These are phyloP conservation scores for Groenewaldozyma salmanticensis DNA, from an alignment of 805 yeast genomes.

Conservation along the genomic window DNA sequence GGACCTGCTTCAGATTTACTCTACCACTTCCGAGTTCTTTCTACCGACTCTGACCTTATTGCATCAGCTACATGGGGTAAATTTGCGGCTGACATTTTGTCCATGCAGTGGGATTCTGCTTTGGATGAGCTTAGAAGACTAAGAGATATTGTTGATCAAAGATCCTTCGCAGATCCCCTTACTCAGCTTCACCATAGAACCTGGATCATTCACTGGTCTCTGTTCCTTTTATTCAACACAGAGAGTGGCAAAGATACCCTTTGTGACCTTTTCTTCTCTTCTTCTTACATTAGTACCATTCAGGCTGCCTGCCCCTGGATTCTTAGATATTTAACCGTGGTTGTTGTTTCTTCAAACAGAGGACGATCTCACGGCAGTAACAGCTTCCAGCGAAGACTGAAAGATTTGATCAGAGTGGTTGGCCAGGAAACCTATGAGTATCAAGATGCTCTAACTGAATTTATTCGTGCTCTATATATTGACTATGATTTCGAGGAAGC, in stretches of 20 bases:
- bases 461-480: constrained; percentile 45
- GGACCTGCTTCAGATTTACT: constrained; percentile 48
- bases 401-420: constrained; percentile 48
- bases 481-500: constrained; percentile 52
- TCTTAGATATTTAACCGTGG: constrained; percentile 52
- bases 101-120: constrained; percentile 44
- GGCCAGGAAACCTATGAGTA: constrained; percentile 57
- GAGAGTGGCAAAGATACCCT: constrained; percentile 44
- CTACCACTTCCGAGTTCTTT: constrained; percentile 46
- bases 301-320: constrained; percentile 70
- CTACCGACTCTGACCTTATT: constrained; percentile 41
- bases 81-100: constrained; percentile 50
- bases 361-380: constrained; percentile 21
- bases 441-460: constrained; percentile 52
- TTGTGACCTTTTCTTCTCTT: constrained; percentile 47
- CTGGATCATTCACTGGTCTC: constrained; percentile 62
- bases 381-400: constrained; percentile 43
- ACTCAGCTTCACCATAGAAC: constrained; percentile 53
- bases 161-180: constrained; percentile 43
- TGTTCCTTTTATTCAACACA: constrained; percentile 51
- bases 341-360: constrained; percentile 32
- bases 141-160: constrained; percentile 49
- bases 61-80: constrained; percentile 60
- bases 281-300: constrained; percentile 54
- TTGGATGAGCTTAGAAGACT: constrained; percentile 43